Percentiles rank a stretch among this genome's conserved stretches.
phyloP scores from a whole-genome alignment of 1,284 basidiomycete species.

The Moesziomyces parantarcticus region DNA sequence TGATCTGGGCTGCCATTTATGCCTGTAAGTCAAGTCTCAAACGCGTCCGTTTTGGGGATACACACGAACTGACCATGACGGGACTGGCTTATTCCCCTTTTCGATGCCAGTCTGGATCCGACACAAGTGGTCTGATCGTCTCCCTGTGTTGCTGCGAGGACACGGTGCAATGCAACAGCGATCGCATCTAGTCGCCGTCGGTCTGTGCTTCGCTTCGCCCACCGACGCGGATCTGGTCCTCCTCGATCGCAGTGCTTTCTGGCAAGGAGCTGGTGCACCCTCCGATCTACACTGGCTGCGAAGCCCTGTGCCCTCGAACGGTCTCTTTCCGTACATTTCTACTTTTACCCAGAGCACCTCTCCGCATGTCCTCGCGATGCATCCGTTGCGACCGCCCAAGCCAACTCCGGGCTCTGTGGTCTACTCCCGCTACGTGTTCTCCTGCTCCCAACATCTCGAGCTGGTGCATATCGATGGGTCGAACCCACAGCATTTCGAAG shows the following conservation, averaged over 20 bases:
- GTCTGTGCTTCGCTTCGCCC: conserved; percentile 35
- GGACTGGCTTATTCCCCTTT: conserved; percentile 1
- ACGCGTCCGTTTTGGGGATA: neutral
- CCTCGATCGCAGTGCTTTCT: conserved; percentile 71
- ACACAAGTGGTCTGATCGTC: conserved; percentile 29
- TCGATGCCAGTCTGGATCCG: conserved; percentile 39
- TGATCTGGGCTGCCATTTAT: conserved; percentile 40
- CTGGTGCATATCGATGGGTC: conserved; percentile 71
- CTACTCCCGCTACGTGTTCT: conserved; percentile 72
- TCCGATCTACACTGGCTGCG: conserved; percentile 69
- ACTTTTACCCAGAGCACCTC: conserved; percentile 71
- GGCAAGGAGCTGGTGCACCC: conserved; percentile 73
- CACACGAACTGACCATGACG: conserved; percentile 1
- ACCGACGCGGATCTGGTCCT: conserved; percentile 60
- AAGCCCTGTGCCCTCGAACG: conserved; percentile 32
- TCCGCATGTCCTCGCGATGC: conserved; percentile 71
- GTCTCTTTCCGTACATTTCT: conserved; percentile 69
- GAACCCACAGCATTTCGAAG: conserved; percentile 70
- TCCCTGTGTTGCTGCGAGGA: conserved; percentile 9
- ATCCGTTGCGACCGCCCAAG: conserved; percentile 74
- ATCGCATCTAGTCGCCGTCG: conserved; percentile 19
- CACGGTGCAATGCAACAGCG: neutral
- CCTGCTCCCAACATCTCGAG: conserved; percentile 70
- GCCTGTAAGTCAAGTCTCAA: conserved; percentile 15
- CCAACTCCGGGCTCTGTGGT: conserved; percentile 71